Base-by-base conservation (phyloP, 2,329 filamentous ascomycete species). In the Aspergillus jensenii region DNA sequence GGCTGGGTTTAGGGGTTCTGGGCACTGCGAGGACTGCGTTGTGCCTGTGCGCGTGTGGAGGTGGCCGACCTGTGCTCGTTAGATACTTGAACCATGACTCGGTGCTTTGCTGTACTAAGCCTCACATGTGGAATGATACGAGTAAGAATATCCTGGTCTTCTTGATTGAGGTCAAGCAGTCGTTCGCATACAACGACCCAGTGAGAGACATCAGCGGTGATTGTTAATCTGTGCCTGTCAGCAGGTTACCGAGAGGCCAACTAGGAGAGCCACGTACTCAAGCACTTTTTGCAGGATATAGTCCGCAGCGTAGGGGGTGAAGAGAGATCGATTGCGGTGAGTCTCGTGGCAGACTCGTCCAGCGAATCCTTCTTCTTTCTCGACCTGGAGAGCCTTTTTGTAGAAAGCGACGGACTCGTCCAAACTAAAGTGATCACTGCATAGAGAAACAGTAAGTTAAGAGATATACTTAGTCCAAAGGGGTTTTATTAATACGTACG, bases 41-140 rank as follows among this genome's bases (percentile, higher is more conserved):
- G 72, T 75, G 15, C 73, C 71, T 17, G 73, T 74, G 25, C 73
- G 65, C 1, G 72, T 63, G 51, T 75, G 73, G 21, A 74, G 72
- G 44, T 75, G 72, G 27, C 66, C 59, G 12, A 74, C 71, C 72
- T 74, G 12, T 31, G 9, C 27, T 31, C 8, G 9, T 31, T 31
- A 31, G 27, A 11, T 11, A 31, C 27, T 31, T 9, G 9, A 31
- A 31, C 9, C 9, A 11, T 11, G 27, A 31, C 2, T 11, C 9
- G 8, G 9, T 31, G 9, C 1, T 31, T 4, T 11, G 27, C 7
- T 31, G 27, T 31, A 31, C 3, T 45, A 1, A 17, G 15, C 45
- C 70, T 60, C 47, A 74, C 72, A 47, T 70, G 67, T 19, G 71
- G 72, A 12, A 72, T 67, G 1, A 74, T 60, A 1, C 67, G 51